phyloP scores from a whole-genome alignment of 306 rosid species.

The Hippophae rhamnoides region DNA sequence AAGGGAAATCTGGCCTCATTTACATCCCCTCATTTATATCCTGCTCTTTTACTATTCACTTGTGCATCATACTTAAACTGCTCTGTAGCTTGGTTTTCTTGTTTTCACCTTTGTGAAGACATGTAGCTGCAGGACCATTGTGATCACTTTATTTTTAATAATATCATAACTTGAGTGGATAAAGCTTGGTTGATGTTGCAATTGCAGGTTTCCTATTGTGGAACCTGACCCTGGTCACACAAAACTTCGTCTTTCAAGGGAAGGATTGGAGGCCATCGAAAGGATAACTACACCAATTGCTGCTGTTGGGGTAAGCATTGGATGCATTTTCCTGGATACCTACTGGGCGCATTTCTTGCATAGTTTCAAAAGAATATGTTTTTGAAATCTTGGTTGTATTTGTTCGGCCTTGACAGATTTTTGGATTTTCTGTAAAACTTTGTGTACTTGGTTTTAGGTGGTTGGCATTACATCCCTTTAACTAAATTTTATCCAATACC shows the following conservation, averaged over 20 bases:
- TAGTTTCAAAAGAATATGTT: neutral
- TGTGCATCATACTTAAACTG: neutral
- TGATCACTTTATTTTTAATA: constrained; percentile 8
- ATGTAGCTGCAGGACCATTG: neutral
- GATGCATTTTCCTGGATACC: constrained; percentile 2
- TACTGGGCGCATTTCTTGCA: neutral
- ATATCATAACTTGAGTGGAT: neutral
- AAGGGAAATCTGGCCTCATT: no score
- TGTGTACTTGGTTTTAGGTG: no score
- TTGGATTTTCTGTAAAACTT: no score
- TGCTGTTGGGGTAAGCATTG: constrained; percentile 70
- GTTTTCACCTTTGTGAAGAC: neutral
- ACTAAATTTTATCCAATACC: no score
- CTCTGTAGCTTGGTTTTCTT: no score
- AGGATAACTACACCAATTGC: constrained; percentile 79
- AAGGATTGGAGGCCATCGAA: constrained; percentile 79
- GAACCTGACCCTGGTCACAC: constrained; percentile 93
- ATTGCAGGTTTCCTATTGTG: constrained; percentile 72
- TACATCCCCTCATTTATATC: neutral
- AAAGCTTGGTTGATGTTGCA: constrained; percentile 20
- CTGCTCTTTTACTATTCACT: no score
- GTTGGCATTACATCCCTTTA: no score
- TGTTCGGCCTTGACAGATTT: neutral
- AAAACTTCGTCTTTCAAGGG: constrained; percentile 80
- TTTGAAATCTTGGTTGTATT: neutral